phyloP scores from a whole-genome alignment of 257 asterid species.

The Buddleja alternifolia region DNA sequence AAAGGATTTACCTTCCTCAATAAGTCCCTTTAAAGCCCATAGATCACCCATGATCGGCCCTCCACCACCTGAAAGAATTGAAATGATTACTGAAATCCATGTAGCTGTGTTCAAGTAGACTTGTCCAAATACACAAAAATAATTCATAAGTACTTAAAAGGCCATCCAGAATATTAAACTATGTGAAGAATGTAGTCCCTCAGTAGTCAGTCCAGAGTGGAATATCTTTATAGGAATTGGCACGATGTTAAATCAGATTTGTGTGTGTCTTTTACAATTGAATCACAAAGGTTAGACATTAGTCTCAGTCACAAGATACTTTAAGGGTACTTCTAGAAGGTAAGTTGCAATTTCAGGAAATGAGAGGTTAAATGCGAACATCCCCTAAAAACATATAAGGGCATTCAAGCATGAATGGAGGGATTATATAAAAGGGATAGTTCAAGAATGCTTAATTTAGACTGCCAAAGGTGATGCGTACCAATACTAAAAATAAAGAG shows the following conservation, averaged over 20 bases:
- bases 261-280: neutral
- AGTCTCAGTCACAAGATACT: neutral
- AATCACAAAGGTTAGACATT: neutral
- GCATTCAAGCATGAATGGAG: conserved; percentile 12
- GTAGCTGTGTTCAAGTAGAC: conserved; percentile 9
- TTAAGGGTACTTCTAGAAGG: neutral
- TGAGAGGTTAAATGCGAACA: neutral
- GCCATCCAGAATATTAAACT: neutral
- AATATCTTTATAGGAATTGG: neutral
- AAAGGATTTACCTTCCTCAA: conserved; percentile 69
- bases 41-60: conserved; percentile 98
- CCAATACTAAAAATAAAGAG: neutral
- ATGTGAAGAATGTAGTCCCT: conserved; percentile 4
- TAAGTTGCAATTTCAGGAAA: neutral
- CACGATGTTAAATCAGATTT: neutral
- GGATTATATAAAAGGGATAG: neutral
- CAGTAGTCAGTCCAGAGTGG: neutral
- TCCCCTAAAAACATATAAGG: neutral
- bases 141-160: neutral
- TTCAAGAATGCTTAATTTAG: neutral
- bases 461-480: neutral
- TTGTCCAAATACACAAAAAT: neutral
- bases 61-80: conserved; percentile 75
- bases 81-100: conserved; percentile 21
- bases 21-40: conserved; percentile 98